These are phyloP conservation scores for Paraleonurus japonicus DNA, from an alignment of 257 asterid species.

Conservation along the genomic window DNA sequence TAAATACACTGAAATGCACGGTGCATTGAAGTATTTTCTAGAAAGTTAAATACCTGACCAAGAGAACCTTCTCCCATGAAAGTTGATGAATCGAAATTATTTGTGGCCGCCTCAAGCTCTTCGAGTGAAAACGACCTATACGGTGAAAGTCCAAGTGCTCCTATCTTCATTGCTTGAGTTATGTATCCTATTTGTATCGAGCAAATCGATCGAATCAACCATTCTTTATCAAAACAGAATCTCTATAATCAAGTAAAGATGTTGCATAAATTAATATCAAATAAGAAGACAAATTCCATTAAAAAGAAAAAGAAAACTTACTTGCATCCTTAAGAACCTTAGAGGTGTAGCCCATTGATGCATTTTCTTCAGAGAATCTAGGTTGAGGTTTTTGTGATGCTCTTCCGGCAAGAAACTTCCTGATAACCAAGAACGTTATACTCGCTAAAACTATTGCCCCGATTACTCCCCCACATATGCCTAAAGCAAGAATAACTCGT, in stretches of 20 bases:
- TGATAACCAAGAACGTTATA: conserved; percentile 35
- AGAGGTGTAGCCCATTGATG: conserved; percentile 56
- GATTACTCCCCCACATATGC: conserved; percentile 51
- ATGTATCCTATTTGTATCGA: conserved; percentile 57
- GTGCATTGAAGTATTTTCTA: no score
- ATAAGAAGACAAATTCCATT: not conserved
- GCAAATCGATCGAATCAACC: not conserved
- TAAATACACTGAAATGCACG: no score
- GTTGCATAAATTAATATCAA: not conserved
- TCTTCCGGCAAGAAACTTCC: conserved; percentile 44
- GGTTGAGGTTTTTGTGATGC: conserved; percentile 31
- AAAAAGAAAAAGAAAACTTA: conserved; percentile 31
- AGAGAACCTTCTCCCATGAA: conserved; percentile 64
- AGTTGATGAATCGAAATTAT: conserved; percentile 58
- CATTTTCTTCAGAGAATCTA: conserved; percentile 44
- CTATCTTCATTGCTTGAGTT: conserved; percentile 77
- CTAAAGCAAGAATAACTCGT: conserved; percentile 40
- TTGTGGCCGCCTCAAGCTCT: conserved; percentile 80
- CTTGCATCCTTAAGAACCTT: conserved; percentile 81
- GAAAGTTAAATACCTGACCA: conserved; percentile 76
- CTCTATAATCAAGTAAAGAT: not conserved
- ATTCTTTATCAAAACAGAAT: not conserved
- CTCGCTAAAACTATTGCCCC: conserved; percentile 49
- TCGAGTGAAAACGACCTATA: conserved; percentile 67
- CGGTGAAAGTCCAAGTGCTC: conserved; percentile 68